These are phyloP conservation scores for Neurospora sp. DNA, from an alignment of 495 filamentous ascomycete genomes.

Conservation along the genomic window DNA sequence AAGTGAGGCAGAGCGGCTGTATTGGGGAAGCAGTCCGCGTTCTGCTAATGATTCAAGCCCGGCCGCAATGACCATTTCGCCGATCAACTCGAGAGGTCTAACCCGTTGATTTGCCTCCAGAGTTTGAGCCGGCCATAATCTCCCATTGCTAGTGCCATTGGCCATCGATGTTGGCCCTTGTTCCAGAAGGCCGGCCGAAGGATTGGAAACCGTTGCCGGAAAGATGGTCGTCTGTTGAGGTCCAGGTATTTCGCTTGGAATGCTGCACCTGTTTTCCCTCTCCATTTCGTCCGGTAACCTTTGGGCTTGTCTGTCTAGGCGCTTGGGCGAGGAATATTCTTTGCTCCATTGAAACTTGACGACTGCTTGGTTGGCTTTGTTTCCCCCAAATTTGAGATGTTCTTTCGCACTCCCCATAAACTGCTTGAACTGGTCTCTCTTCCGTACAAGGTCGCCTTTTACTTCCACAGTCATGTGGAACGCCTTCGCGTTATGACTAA, in stretches of 20 bases:
- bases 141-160: no score
- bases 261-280: background rate
- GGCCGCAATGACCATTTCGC: no score
- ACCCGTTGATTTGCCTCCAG: no score
- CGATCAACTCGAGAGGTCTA: no score
- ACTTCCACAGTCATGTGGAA: constrained; percentile 26
- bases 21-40: no score
- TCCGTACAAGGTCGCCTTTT: constrained; percentile 10
- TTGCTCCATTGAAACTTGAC: constrained; percentile 14
- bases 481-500: constrained; percentile 20
- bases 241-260: background rate
- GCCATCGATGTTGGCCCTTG: no score
- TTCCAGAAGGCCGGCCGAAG: no score
- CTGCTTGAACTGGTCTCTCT: constrained; percentile 1
- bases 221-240: background rate
- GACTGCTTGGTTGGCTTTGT: background rate
- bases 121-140: no score
- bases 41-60: no score
- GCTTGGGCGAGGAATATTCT: constrained; percentile 1
- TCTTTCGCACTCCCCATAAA: background rate
- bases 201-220: no score
- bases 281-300: constrained; percentile 14
- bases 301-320: constrained; percentile 12
- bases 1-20: no score
- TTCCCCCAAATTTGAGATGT: constrained; percentile 8